Conservation (phyloP, 2,329 filamentous ascomycete genomes). For the Colletotrichum scovillei region DNA sequence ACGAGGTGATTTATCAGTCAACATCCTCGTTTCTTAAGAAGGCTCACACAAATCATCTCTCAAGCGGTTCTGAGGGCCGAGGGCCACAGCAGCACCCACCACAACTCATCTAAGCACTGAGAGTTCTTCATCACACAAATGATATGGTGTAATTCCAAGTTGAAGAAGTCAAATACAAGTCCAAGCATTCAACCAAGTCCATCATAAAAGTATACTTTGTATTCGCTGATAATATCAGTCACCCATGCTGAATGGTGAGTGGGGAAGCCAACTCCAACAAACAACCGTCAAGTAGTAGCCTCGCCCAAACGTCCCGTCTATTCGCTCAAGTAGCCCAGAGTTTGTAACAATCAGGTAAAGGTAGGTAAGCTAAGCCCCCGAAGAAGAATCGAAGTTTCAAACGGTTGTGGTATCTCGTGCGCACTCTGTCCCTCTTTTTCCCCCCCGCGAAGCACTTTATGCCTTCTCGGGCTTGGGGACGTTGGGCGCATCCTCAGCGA, state of each 20-base stretch:
- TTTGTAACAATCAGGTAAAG: not conserved
- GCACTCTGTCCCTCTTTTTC: not conserved
- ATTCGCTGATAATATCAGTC: not conserved
- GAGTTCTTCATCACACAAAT: too few species aligned
- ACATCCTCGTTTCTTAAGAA: too few species aligned
- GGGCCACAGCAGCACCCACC: too few species aligned
- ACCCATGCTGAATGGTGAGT: not conserved
- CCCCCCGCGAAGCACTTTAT: not conserved
- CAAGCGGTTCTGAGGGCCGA: too few species aligned
- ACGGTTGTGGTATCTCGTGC: conserved; percentile 14
- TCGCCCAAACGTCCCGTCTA: not conserved
- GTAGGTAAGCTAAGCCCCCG: not conserved
- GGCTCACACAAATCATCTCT: too few species aligned
- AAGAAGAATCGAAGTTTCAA: not conserved
- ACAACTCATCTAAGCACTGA: too few species aligned
- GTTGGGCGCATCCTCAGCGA: conserved; percentile 43
- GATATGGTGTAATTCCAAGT: too few species aligned
- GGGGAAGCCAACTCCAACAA: not conserved
- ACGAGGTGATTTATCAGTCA: fast-evolving
- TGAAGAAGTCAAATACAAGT: too few species aligned
- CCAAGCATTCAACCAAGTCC: not conserved
- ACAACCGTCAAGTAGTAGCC: conserved; percentile 3
- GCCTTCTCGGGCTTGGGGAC: conserved; percentile 38
- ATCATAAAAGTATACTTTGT: not conserved
- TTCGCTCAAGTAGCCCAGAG: not conserved